Evolutionary conservation across 1,139 yeast species (phyloP).

Genomic region (Suhomyces choctaworum): DNA sequence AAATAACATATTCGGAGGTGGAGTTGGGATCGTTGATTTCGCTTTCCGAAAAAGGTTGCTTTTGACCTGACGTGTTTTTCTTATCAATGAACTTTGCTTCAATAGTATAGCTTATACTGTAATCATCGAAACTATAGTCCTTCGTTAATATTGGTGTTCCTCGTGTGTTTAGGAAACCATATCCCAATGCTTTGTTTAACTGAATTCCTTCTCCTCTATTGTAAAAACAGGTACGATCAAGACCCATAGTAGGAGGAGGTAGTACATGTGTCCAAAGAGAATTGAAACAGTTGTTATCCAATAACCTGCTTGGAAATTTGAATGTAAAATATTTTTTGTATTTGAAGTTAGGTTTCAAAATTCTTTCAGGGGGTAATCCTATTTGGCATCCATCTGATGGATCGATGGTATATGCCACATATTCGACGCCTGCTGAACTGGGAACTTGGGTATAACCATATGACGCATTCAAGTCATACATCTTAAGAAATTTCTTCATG

Average conservation of each 20-base stretch:
- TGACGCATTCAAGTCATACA: conserved; percentile 50
- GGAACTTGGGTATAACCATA: conserved; percentile 47
- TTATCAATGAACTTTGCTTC: conserved; percentile 49
- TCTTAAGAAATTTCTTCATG: conserved; percentile 46
- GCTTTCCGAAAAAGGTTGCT: conserved; percentile 32
- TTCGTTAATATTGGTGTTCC: conserved; percentile 47
- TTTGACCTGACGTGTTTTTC: conserved; percentile 25
- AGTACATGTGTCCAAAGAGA: conserved; percentile 53
- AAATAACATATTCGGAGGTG: conserved; percentile 38
- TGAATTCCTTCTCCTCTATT: conserved; percentile 38
- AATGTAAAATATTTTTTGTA: conserved; percentile 67
- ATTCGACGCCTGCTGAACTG: conserved; percentile 51
- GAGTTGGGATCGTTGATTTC: conserved; percentile 43
- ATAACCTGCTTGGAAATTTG: conserved; percentile 56
- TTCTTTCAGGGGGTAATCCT: conserved; percentile 54
- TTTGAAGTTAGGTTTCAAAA: conserved; percentile 49
- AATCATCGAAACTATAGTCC: conserved; percentile 45
- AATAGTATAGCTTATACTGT: conserved; percentile 44
- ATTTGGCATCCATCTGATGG: conserved; percentile 47
- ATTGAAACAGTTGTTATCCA: conserved; percentile 60
- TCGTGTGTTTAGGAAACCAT: conserved; percentile 39
- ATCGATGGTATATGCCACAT: conserved; percentile 46
- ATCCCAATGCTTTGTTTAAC: conserved; percentile 46
- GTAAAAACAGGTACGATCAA: conserved; percentile 46
- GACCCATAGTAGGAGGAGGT: conserved; percentile 68